These are phyloP conservation scores for Trametes maxima DNA, from an alignment of 768 basidiomycete genomes.

Conservation along the genomic window DNA sequence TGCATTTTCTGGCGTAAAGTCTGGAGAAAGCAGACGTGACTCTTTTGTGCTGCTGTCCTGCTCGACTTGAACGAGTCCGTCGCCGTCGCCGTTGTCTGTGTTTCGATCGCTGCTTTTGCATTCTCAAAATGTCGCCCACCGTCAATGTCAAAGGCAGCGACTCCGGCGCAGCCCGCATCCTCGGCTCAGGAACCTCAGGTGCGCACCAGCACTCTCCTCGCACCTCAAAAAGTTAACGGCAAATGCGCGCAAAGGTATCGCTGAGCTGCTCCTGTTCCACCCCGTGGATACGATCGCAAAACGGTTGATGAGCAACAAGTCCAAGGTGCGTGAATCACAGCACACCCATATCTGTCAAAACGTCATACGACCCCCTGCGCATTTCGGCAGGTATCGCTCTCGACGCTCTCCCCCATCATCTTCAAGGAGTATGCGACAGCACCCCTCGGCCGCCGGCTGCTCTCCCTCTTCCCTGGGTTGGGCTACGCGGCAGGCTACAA, in stretches of 20 bases:
- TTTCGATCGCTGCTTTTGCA: conserved; percentile 2
- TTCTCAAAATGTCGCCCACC: conserved; percentile 49
- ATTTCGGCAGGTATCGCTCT: conserved; percentile 55
- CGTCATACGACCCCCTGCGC: not conserved
- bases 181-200: conserved; percentile 95
- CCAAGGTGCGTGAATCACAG: conserved; percentile 51
- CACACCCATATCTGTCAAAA: not conserved
- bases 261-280: conserved; percentile 94
- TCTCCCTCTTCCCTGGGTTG: conserved; percentile 96
- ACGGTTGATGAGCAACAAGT: conserved; percentile 97
- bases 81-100: conserved; percentile 1
- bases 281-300: conserved; percentile 99
- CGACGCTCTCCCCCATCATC: conserved; percentile 72
- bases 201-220: conserved; percentile 26
- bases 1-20: not conserved
- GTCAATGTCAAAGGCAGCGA: conserved; percentile 61
- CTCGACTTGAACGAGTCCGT: not conserved
- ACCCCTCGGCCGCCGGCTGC: conserved; percentile 63
- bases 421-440: conserved; percentile 85
- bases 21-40: not conserved
- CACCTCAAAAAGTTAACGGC: not conserved
- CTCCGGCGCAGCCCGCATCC: conserved; percentile 85
- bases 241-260: conserved; percentile 62
- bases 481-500: conserved; percentile 99
- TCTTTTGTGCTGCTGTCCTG: not conserved